Base-by-base conservation (phyloP, 2,329 filamentous ascomycete species). In the Phyllosticta citribraziliensis region DNA sequence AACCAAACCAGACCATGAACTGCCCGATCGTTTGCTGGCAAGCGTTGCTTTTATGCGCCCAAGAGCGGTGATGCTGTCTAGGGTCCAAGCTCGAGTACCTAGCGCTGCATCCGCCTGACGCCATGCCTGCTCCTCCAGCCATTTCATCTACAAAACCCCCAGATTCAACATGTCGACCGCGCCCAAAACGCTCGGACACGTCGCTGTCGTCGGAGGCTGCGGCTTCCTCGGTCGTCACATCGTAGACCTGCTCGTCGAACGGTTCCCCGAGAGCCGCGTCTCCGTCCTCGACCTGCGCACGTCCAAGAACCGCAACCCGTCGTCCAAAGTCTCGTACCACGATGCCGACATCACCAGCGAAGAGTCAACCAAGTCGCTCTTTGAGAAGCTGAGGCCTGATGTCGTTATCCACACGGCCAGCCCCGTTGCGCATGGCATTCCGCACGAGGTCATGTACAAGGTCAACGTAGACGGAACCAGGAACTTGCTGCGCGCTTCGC, bases 381-480 rank as follows among this genome's bases (percentile, higher is more conserved):
- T 82, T 63, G 62, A 66, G 17, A 70, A 76, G 64, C 65, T 79
- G 62, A 75, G 73, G 64, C 77, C 78, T 14, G 74, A 77, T 56
- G 75, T 76, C 17, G 73, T 81, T 57, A 77, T 81, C 63, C 79
- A 81, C 69, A 80, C 79, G 14, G 79, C 79, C 57, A 78, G 72
- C 64, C 61, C 61, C 24, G 52, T 56, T 14, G 60, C 60, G 5
- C 33, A 51, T 14, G 56, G 55, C 51, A 71, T 67, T 64, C 69
- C 70, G 58, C 63, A 66, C 30, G 75, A 75, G 64, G 68, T 79
- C 57, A 76, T 77, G 67, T 75, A 78, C 67, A 78, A 75, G 66
- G 78, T 82, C 66, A 82, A 82, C 60, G 74, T 82, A 17, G 73
- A 76, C 19, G 80, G 80, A 3, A 82, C 79, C 19, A 75, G 78